Conservation (phyloP, 164 flowering plant genomes). For the Berberis vulgaris region DNA sequence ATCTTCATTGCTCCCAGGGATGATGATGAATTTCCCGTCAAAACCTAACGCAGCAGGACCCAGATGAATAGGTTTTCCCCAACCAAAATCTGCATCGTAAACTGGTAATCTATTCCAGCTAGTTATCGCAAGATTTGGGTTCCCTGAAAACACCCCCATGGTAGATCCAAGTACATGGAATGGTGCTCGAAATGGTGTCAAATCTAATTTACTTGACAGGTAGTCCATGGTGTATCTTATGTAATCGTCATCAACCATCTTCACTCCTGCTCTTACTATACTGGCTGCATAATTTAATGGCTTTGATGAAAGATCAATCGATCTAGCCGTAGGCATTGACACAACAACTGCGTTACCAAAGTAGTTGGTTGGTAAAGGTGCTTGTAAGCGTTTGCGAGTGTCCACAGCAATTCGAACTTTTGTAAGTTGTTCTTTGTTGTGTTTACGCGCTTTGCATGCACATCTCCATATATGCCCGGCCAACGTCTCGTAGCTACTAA, state of each 20-base stretch:
- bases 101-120: background rate
- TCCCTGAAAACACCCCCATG: no score
- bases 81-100: background rate
- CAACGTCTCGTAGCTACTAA: conserved; percentile 22
- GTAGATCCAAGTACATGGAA: no score
- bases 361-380: conserved; percentile 19
- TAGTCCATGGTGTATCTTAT: conserved; percentile 6
- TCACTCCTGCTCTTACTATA: conserved; percentile 13
- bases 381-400: conserved; percentile 14
- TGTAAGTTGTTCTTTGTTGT: conserved; percentile 13
- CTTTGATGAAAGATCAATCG: conserved; percentile 17
- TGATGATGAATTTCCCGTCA: background rate
- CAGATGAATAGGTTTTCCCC: background rate
- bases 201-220: background rate
- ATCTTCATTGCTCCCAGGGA: background rate
- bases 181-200: background rate
- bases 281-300: conserved; percentile 17
- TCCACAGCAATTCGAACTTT: conserved; percentile 12
- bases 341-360: conserved; percentile 24
- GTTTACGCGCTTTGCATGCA: conserved; percentile 23
- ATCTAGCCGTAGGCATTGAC: background rate
- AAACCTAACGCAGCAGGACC: background rate
- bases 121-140: no score
- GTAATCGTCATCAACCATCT: conserved; percentile 14
- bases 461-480: conserved; percentile 35